These are phyloP conservation scores for Aspergillaceae sp. DNA, from an alignment of 2,329 filamentous ascomycete genomes.

Conservation along the genomic window DNA sequence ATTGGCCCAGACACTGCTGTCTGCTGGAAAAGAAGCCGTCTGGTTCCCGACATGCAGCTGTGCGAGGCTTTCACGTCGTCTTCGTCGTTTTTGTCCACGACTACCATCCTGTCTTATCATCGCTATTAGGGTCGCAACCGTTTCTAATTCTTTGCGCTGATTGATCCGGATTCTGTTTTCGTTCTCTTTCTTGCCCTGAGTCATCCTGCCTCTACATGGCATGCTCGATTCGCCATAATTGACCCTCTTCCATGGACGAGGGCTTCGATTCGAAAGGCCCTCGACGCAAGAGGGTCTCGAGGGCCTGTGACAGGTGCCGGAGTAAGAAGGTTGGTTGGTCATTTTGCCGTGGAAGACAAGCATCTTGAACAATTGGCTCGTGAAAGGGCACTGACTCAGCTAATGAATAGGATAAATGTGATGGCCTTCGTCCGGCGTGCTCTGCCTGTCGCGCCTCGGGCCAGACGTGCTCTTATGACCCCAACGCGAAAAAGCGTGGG, in stretches of 20 bases:
- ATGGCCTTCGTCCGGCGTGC: slow-evolving; percentile 36
- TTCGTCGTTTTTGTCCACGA: background rate
- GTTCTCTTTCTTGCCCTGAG: background rate
- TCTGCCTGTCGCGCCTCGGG: slow-evolving; percentile 34
- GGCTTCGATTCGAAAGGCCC: slow-evolving; percentile 28
- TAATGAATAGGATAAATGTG: slow-evolving; percentile 32
- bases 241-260: slow-evolving; percentile 30
- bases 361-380: too few species aligned
- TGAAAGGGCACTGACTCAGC: too few species aligned
- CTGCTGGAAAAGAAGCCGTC: background rate
- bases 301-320: slow-evolving; percentile 39
- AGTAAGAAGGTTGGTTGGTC: slow-evolving; percentile 30
- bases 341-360: too few species aligned
- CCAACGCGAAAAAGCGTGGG: slow-evolving; percentile 38
- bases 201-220: slow-evolving; percentile 14
- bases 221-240: slow-evolving; percentile 13
- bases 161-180: background rate
- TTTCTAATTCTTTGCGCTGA: background rate
- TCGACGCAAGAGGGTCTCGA: slow-evolving; percentile 39
- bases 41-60: background rate
- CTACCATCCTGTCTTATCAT: slow-evolving; percentile 3
- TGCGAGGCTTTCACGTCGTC: too few species aligned
- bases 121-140: background rate
- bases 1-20: background rate
- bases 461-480: slow-evolving; percentile 37